Percentiles rank a stretch among this genome's conserved stretches.
Conservation (phyloP, 345 rosid species). For the Chamaenerion angustifolium region DNA sequence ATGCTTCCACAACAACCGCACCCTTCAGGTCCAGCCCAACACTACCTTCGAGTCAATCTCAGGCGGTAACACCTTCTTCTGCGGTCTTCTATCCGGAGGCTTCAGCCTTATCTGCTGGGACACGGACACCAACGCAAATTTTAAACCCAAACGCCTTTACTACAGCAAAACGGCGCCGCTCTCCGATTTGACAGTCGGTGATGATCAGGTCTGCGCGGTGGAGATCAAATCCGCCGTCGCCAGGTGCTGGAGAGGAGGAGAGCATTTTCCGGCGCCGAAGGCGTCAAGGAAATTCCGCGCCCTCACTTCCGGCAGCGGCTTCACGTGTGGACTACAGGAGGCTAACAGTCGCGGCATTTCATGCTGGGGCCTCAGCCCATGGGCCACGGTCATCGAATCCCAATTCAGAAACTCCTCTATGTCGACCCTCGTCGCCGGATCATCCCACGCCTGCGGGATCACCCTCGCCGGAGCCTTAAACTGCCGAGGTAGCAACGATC, state of each 20-base stretch:
- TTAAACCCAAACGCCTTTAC: conserved; percentile 23
- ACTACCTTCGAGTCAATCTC: conserved; percentile 39
- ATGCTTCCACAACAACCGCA: conserved; percentile 28
- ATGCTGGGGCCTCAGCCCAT: conserved; percentile 33
- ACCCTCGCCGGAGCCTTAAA: conserved; percentile 18
- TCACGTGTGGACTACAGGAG: conserved; percentile 39
- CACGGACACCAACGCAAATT: conserved; percentile 26
- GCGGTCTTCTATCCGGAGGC: conserved; percentile 43
- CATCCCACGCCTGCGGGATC: conserved; percentile 44
- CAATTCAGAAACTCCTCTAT: conserved; percentile 27
- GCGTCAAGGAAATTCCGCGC: conserved; percentile 15
- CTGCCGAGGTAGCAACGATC: conserved; percentile 31
- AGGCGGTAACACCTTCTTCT: conserved; percentile 35
- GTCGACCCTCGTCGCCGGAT: conserved; percentile 31
- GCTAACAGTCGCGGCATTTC: conserved; percentile 14
- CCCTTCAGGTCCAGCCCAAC: conserved; percentile 17
- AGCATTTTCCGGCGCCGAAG: conserved; percentile 22
- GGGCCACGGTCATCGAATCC: conserved; percentile 21
- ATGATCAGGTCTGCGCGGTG: conserved; percentile 40
- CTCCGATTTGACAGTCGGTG: conserved; percentile 35
- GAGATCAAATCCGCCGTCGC: conserved; percentile 25
- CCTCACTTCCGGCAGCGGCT: conserved; percentile 42
- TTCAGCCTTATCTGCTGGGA: conserved; percentile 39
- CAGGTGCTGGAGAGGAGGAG: conserved; percentile 44
- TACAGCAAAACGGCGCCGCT: conserved; percentile 13